A percentile compares a stretch with the other conserved stretches of the same genome.
phyloP scores from a whole-genome alignment of 768 basidiomycete genomes.

The Clitopilus hobsonii region DNA sequence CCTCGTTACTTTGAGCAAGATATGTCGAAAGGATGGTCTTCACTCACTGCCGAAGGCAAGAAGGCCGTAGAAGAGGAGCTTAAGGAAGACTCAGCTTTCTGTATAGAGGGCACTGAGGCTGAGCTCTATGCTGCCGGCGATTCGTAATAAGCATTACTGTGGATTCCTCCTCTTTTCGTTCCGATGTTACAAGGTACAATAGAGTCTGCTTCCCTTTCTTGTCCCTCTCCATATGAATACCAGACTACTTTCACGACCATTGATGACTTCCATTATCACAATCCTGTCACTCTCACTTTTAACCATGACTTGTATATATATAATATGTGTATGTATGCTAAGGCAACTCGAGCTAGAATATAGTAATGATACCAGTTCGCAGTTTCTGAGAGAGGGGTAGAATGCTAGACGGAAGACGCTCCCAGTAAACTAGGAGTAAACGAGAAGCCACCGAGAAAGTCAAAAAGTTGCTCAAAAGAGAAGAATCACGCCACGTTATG shows the following conservation, averaged over 20 bases:
- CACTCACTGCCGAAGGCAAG: slow-evolving; percentile 63
- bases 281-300: not conserved
- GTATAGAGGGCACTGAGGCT: slow-evolving; percentile 20
- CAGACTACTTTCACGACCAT: not conserved
- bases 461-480: too few relatives aligned
- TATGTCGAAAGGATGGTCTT: slow-evolving; percentile 59
- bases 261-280: not conserved
- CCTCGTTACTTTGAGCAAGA: slow-evolving; percentile 75
- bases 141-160: not conserved
- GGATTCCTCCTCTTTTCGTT: too few relatives aligned
- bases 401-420: too few relatives aligned
- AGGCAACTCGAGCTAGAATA: not conserved
- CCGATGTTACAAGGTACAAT: too few relatives aligned
- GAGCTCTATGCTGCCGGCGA: not conserved
- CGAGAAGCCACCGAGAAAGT: too few relatives aligned
- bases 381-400: not conserved
- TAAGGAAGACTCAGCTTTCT: slow-evolving; percentile 27
- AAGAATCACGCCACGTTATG: too few relatives aligned
- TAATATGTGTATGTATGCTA: not conserved
- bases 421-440: too few relatives aligned
- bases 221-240: too few relatives aligned
- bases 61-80: slow-evolving; percentile 75
- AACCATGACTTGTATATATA: not conserved
- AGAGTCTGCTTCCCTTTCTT: not conserved
- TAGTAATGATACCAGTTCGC: not conserved